Base-by-base conservation (phyloP, 2,329 filamentous ascomycete genomes). In the Colletotrichum tofieldiae region DNA sequence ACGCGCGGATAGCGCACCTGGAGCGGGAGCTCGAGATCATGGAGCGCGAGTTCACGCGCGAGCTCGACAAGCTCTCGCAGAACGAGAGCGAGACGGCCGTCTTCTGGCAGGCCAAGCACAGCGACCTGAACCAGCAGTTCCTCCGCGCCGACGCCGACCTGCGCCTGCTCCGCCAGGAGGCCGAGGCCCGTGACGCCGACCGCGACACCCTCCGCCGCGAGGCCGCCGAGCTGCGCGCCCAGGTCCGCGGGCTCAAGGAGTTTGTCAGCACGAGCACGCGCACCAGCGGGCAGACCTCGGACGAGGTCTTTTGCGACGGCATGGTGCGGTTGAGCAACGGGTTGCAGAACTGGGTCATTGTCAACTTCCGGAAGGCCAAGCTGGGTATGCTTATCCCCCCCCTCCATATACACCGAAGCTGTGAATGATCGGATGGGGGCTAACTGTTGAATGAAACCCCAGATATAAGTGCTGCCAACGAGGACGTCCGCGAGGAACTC, bases 321-420 rank as follows among this genome's bases (percentile, higher is more conserved):
- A 89, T 93, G 84, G 84, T 86, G 61, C 85, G 87, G 69, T 79
- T 94, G 58, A 89, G 89, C 26, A 92, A 93, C 76, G 89, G 91
- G 32, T 81, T 93, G 75, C 92, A 94, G 81, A 93, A 94, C 76
- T 94, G 92, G 92, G 89, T 92, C 4, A 90, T 94, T 76, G 87
- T 89, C 35, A 89, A 93, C 78, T 94, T 93, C 75, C 86, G 92
- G 63, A 89, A 88, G 73, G 86, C 88, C 16, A 92, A 87, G 81
- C 81, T 92, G 58, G 83, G 87, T 88, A 78, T 76, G 84, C 80
- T 20, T 11, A 54, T 41, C 5, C 23, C 23, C 35, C 16, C 20
- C 14, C 35, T 9, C n/a, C 26, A 26, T 9, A 16, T 11, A 45
- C n/a, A 9, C n/a, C 12, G 47, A 39, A 14, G 2, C 20, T n/a